Percentiles rank a stretch among this genome's conserved stretches.
Conservation (phyloP, 2,329 filamentous ascomycete genomes). For the Rachicladosporium sp. region DNA sequence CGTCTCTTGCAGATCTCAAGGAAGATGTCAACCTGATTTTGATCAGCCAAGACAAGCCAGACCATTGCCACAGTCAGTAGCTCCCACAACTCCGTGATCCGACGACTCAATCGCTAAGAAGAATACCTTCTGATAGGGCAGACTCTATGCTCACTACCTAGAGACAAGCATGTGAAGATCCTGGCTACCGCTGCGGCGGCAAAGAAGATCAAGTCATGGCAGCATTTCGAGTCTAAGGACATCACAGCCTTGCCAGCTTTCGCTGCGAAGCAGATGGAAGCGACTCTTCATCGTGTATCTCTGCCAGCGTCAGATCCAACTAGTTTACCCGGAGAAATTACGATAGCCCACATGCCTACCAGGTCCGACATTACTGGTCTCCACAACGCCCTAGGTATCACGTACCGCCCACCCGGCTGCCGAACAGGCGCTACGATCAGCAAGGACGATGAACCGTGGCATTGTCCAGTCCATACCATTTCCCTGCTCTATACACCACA, state of each 20-base stretch:
- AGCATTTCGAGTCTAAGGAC: slow-evolving; percentile 46
- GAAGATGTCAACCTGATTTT: slow-evolving; percentile 44
- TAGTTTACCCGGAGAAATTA: slow-evolving; percentile 54
- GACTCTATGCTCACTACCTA: slow-evolving; percentile 52
- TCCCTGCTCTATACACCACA: slow-evolving; percentile 55
- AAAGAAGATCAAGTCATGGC: slow-evolving; percentile 54
- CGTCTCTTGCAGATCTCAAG: slow-evolving; percentile 42
- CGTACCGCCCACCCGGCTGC: slow-evolving; percentile 43
- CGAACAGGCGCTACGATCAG: neutral
- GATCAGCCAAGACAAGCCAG: slow-evolving; percentile 50
- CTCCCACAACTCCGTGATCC: too few relatives aligned
- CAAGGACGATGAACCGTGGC: slow-evolving; percentile 4
- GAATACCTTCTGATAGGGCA: slow-evolving; percentile 16
- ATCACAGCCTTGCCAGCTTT: slow-evolving; percentile 34
- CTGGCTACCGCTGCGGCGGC: slow-evolving; percentile 54
- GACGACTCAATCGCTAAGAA: too few relatives aligned
- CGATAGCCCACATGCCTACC: slow-evolving; percentile 53
- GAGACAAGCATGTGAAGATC: slow-evolving; percentile 46
- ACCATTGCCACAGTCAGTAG: slow-evolving; percentile 52
- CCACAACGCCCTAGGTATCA: slow-evolving; percentile 59
- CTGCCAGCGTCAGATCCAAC: slow-evolving; percentile 38
- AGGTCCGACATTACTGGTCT: slow-evolving; percentile 48
- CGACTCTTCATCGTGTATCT: slow-evolving; percentile 36
- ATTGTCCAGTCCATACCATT: slow-evolving; percentile 28
- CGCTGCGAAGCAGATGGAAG: slow-evolving; percentile 23